Evolutionary conservation across 1,284 basidiomycete species (phyloP).

Genomic region (Heterobasidion irregulare): DNA sequence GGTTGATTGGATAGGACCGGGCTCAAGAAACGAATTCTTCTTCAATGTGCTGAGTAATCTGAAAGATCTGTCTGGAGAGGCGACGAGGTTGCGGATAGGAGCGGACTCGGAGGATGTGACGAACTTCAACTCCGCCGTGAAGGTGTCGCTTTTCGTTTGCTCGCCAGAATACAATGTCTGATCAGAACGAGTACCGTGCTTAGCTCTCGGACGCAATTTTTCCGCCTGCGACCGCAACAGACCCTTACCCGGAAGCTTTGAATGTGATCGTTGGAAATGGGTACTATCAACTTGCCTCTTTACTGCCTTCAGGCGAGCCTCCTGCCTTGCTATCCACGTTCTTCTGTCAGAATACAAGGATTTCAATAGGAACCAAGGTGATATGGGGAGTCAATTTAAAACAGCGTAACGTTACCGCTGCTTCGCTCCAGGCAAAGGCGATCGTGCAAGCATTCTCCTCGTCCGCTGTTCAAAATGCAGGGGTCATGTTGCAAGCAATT

Average conservation of each 20-base stretch:
- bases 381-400: slow-evolving; percentile 67
- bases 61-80: slow-evolving; percentile 39
- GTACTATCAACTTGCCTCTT: slow-evolving; percentile 48
- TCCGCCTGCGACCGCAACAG: slow-evolving; percentile 34
- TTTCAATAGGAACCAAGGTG: slow-evolving; percentile 40
- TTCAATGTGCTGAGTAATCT: slow-evolving; percentile 50
- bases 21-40: slow-evolving; percentile 43
- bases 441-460: slow-evolving; percentile 46
- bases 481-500: slow-evolving; percentile 25
- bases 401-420: slow-evolving; percentile 45
- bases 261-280: slow-evolving; percentile 47
- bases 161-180: too few relatives aligned
- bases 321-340: too few relatives aligned
- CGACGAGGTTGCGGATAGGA: slow-evolving; percentile 54
- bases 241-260: slow-evolving; percentile 57
- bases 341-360: too few relatives aligned
- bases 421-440: slow-evolving; percentile 45
- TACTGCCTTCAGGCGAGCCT: slow-evolving; percentile 39
- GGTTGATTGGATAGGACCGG: slow-evolving; percentile 52
- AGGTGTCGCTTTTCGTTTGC: slow-evolving; percentile 21
- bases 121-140: slow-evolving; percentile 34
- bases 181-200: background rate
- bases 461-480: slow-evolving; percentile 28
- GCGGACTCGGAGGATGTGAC: slow-evolving; percentile 59
- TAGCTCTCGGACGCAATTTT: slow-evolving; percentile 37